Conservation (phyloP, 2,329 filamentous ascomycete species). For the Fusarium coffeatum region DNA sequence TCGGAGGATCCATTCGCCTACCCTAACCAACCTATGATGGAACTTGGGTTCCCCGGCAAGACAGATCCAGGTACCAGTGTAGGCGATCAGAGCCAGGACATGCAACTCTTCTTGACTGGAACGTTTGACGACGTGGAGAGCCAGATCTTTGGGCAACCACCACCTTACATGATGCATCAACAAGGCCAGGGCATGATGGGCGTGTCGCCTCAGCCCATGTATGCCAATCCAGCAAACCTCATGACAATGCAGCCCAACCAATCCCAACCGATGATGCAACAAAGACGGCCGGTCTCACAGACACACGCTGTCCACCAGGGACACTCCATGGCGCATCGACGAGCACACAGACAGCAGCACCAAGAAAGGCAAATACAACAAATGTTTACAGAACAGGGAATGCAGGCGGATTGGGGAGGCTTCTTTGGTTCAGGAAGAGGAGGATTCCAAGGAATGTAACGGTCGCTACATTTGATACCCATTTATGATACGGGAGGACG, state of each 20-base stretch:
- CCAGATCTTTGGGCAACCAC: constrained; percentile 76
- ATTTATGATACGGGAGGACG: constrained; percentile 49
- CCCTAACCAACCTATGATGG: constrained; percentile 79
- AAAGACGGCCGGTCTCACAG: constrained; percentile 39
- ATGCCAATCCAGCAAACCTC: constrained; percentile 55
- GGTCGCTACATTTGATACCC: constrained; percentile 55
- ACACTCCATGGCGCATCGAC: constrained; percentile 41
- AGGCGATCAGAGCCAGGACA: constrained; percentile 50
- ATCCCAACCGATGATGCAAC: constrained; percentile 40
- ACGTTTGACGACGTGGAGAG: constrained; percentile 76
- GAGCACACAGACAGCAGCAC: constrained; percentile 47
- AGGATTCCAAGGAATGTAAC: constrained; percentile 58
- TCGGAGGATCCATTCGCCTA: constrained; percentile 83
- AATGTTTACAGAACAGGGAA: constrained; percentile 61
- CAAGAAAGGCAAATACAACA: constrained; percentile 61
- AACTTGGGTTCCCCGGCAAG: constrained; percentile 59
- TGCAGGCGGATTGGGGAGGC: constrained; percentile 60
- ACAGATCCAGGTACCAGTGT: constrained; percentile 51
- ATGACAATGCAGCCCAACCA: constrained; percentile 55
- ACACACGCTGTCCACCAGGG: constrained; percentile 44
- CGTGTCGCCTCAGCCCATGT: constrained; percentile 57
- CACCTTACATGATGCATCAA: constrained; percentile 72
- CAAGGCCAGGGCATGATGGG: constrained; percentile 57
- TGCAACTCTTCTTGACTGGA: constrained; percentile 64
- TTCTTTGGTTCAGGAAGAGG: constrained; percentile 59